Percentiles rank a stretch among this genome's conserved stretches.
These are phyloP conservation scores for Remersonia thermophila DNA, from an alignment of 2,329 filamentous ascomycete species.

Conservation along the genomic window DNA sequence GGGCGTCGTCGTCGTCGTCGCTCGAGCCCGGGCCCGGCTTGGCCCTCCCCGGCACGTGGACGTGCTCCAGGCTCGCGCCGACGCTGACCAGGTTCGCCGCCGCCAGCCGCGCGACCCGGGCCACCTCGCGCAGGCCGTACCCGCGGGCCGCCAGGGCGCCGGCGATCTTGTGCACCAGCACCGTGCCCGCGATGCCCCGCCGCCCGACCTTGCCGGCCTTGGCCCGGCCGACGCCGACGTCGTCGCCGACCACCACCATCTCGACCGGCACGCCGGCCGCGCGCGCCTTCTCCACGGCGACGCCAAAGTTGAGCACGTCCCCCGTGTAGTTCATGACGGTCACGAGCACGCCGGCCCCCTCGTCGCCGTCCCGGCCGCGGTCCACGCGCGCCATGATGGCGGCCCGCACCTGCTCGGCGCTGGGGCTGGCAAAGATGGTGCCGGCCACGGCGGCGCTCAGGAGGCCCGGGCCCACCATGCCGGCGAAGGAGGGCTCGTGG, in stretches of 20 bases:
- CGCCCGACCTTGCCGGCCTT: slow-evolving; percentile 86
- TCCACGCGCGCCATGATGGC: slow-evolving; percentile 65
- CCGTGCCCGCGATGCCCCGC: slow-evolving; percentile 81
- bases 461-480: slow-evolving; percentile 71
- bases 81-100: slow-evolving; percentile 73
- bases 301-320: slow-evolving; percentile 82
- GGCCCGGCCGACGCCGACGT: slow-evolving; percentile 73
- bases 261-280: slow-evolving; percentile 66
- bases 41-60: slow-evolving; percentile 78
- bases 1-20: slow-evolving; percentile 37
- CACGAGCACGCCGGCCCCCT: slow-evolving; percentile 56
- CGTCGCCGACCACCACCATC: slow-evolving; percentile 86
- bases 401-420: slow-evolving; percentile 65
- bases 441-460: slow-evolving; percentile 74
- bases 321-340: slow-evolving; percentile 94
- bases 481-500: slow-evolving; percentile 79
- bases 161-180: slow-evolving; percentile 81
- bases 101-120: slow-evolving; percentile 56
- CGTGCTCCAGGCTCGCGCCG: slow-evolving; percentile 74
- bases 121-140: slow-evolving; percentile 55
- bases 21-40: no score
- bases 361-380: slow-evolving; percentile 29
- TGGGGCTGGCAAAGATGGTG: slow-evolving; percentile 67
- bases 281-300: slow-evolving; percentile 84
- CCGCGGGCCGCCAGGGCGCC: slow-evolving; percentile 71